Evolutionary conservation across 73 alveolate species (phyloP).

Genomic region (Stentor coeruleus): DNA sequence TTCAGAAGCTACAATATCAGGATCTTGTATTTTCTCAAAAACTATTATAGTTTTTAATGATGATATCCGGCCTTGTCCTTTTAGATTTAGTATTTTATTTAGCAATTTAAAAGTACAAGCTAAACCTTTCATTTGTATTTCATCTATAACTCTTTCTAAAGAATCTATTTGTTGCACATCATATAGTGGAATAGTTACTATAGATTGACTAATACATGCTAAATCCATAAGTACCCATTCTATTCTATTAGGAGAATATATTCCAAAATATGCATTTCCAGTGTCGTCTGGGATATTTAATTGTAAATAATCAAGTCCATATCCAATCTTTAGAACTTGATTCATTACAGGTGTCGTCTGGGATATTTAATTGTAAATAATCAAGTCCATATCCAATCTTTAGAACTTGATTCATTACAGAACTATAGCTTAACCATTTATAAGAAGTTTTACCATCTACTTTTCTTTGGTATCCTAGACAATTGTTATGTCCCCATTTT

Average conservation of each 20-base stretch:
- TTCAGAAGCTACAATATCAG: constrained; percentile 26
- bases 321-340: no score
- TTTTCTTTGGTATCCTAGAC: no score
- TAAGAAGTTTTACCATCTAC: no score
- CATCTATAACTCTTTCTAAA: background rate
- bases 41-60: background rate
- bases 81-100: background rate
- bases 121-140: background rate
- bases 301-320: no score
- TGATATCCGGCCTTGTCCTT: background rate
- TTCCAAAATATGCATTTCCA: no score
- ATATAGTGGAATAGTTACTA: constrained; percentile 59
- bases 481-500: background rate
- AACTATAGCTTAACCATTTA: no score
- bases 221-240: constrained; percentile 76
- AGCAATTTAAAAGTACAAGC: background rate
- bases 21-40: constrained; percentile 29
- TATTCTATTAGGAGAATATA: constrained; percentile 63
- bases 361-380: no score
- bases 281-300: no score
- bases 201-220: constrained; percentile 43
- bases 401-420: no score
- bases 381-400: no score
- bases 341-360: no score
- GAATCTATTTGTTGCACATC: constrained; percentile 68